phyloP scores from a whole-genome alignment of 371 early-diverging fungal species.

The Mucor lusitanicus region DNA sequence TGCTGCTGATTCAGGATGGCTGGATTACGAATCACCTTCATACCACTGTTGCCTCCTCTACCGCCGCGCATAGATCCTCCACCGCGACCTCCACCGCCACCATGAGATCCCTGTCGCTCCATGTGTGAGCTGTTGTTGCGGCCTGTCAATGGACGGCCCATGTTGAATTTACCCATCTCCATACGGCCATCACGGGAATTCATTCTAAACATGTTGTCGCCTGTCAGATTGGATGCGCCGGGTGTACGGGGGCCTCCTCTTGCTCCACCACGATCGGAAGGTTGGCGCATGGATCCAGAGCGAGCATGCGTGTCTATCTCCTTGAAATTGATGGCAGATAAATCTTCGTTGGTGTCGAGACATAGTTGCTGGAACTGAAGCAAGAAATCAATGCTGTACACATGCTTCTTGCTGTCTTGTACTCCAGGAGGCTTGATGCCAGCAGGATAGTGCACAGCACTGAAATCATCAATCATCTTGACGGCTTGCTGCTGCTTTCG shows the following conservation, averaged over 20 bases:
- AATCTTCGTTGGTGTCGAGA: slow-evolving; percentile 63
- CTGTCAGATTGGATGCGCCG: slow-evolving; percentile 31
- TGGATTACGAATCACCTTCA: slow-evolving; percentile 40
- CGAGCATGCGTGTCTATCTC: slow-evolving; percentile 8
- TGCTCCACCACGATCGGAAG: slow-evolving; percentile 56
- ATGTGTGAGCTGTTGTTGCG: slow-evolving; percentile 53
- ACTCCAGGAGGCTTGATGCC: slow-evolving; percentile 29
- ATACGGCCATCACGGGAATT: slow-evolving; percentile 44
- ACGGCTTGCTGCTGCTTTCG: slow-evolving; percentile 9
- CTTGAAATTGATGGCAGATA: slow-evolving; percentile 51
- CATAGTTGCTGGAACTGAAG: slow-evolving; percentile 73
- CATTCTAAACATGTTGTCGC: slow-evolving; percentile 47
- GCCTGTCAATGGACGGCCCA: slow-evolving; percentile 46
- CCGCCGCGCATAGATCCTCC: slow-evolving; percentile 23
- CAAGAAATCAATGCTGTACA: slow-evolving; percentile 76
- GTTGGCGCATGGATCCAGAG: slow-evolving; percentile 40
- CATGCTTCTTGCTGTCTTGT: slow-evolving; percentile 36
- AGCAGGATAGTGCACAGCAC: slow-evolving; percentile 42
- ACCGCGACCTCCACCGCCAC: slow-evolving; percentile 39
- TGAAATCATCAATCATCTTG: slow-evolving; percentile 32
- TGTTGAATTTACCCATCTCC: slow-evolving; percentile 57
- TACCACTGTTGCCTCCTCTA: slow-evolving; percentile 40
- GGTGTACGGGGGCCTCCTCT: slow-evolving; percentile 50
- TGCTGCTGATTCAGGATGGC: slow-evolving; percentile 32
- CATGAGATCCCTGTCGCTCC: slow-evolving; percentile 33